Conservation (phyloP, 2,329 filamentous ascomycete genomes). For the Trichoderma gracile region DNA sequence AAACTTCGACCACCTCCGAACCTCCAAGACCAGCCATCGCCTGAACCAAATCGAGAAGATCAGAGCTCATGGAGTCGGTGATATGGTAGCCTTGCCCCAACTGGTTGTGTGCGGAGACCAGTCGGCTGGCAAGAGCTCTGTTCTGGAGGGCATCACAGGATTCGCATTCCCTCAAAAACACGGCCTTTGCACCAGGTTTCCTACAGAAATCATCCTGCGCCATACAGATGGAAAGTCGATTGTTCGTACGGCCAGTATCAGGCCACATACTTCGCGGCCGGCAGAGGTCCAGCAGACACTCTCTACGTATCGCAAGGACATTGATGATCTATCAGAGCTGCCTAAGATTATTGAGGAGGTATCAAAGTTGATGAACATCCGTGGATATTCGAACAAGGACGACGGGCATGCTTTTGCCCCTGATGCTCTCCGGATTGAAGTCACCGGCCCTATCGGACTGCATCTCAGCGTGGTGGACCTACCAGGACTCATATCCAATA, state of each 20-base stretch:
- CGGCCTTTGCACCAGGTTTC: constrained; percentile 56
- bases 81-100: constrained; percentile 41
- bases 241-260: background rate
- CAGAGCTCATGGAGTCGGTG: background rate
- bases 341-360: background rate
- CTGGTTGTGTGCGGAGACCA: constrained; percentile 59
- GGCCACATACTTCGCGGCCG: background rate
- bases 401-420: background rate
- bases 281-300: background rate
- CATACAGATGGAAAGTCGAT: constrained; percentile 24
- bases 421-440: constrained; percentile 6
- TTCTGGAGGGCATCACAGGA: constrained; percentile 57
- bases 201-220: constrained; percentile 55
- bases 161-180: constrained; percentile 56
- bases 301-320: background rate
- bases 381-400: background rate
- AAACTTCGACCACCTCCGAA: background rate
- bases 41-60: constrained; percentile 14
- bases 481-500: constrained; percentile 1
- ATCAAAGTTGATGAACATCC: background rate
- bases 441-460: background rate
- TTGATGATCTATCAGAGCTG: background rate
- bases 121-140: constrained; percentile 57
- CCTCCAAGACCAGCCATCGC: background rate
- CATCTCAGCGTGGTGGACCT: constrained; percentile 17